These are phyloP conservation scores for Endocalyx cinctus DNA, from an alignment of 2,329 filamentous ascomycete species.

Conservation along the genomic window DNA sequence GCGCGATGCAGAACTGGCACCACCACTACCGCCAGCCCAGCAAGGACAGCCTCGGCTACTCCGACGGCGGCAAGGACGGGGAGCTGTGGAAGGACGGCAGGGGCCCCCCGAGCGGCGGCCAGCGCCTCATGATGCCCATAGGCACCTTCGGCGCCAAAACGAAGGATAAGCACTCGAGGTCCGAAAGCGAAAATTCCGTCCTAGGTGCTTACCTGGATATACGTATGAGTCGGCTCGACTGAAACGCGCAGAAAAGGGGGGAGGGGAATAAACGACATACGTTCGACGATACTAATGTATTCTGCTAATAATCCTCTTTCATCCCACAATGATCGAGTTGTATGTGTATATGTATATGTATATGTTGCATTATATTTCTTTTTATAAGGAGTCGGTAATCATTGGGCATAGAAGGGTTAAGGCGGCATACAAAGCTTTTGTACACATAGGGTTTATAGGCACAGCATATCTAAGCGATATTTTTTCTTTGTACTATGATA, in stretches of 20 bases:
- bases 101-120: conserved; percentile 1
- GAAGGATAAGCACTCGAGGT: conserved; percentile 13
- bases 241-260: background rate
- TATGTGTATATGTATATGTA: conserved; percentile 2
- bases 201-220: conserved; percentile 21
- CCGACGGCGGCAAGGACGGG: background rate
- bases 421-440: too few relatives aligned
- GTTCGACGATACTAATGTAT: too few relatives aligned
- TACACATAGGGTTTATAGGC: too few relatives aligned
- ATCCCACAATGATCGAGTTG: background rate
- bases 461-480: too few relatives aligned
- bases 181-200: conserved; percentile 22
- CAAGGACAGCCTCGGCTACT: conserved; percentile 2
- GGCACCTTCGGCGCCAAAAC: background rate
- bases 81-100: conserved; percentile 5
- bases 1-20: too few relatives aligned
- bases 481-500: too few relatives aligned
- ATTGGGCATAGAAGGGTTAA: too few relatives aligned
- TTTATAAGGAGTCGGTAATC: too few relatives aligned
- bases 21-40: conserved; percentile 1
- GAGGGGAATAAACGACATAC: too few relatives aligned
- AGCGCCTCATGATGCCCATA: conserved; percentile 1
- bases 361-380: too few relatives aligned
- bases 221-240: conserved; percentile 14
- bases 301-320: too few relatives aligned